Conservation (phyloP, 2,329 filamentous ascomycete genomes). For the Talaromyces piceae region DNA sequence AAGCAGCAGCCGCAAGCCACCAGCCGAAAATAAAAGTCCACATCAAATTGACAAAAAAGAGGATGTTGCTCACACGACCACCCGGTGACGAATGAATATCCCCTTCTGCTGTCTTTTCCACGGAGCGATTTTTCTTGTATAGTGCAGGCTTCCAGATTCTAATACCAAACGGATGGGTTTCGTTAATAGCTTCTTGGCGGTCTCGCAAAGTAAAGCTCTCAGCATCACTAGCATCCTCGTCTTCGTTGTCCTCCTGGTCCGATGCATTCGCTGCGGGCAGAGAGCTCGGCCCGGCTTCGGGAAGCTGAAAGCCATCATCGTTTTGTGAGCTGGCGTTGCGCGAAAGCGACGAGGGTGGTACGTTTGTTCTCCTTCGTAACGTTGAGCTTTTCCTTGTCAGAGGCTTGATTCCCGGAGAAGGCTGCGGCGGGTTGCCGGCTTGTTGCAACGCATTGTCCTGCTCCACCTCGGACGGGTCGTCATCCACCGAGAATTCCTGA, state of each 20-base stretch:
- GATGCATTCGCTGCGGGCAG: slow-evolving; percentile 16
- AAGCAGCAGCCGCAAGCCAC: slow-evolving; percentile 80
- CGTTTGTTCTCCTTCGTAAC: slow-evolving; percentile 31
- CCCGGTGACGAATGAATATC: slow-evolving; percentile 96
- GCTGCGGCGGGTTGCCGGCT: slow-evolving; percentile 18
- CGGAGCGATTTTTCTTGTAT: slow-evolving; percentile 95
- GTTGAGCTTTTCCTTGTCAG: slow-evolving; percentile 31
- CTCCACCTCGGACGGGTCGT: slow-evolving; percentile 73
- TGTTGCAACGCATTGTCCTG: slow-evolving; percentile 50
- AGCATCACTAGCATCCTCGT: slow-evolving; percentile 61
- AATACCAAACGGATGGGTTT: slow-evolving; percentile 97
- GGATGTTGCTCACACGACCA: slow-evolving; percentile 72
- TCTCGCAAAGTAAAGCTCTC: slow-evolving; percentile 98
- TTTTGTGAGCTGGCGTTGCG: slow-evolving; percentile 33
- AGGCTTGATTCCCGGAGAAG: slow-evolving; percentile 29
- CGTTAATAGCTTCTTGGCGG: slow-evolving; percentile 94
- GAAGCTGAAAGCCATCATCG: slow-evolving; percentile 31
- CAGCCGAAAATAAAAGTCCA: slow-evolving; percentile 93
- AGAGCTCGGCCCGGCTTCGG: slow-evolving; percentile 21
- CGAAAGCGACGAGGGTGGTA: slow-evolving; percentile 24
- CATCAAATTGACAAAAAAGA: slow-evolving; percentile 78
- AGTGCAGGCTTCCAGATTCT: slow-evolving; percentile 97
- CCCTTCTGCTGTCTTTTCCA: slow-evolving; percentile 90
- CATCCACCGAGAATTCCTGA: slow-evolving; percentile 84
- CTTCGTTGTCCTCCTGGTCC: slow-evolving; percentile 16